phyloP scores from a whole-genome alignment of 257 asterid genomes.

The Jacaranda mimosifolia region DNA sequence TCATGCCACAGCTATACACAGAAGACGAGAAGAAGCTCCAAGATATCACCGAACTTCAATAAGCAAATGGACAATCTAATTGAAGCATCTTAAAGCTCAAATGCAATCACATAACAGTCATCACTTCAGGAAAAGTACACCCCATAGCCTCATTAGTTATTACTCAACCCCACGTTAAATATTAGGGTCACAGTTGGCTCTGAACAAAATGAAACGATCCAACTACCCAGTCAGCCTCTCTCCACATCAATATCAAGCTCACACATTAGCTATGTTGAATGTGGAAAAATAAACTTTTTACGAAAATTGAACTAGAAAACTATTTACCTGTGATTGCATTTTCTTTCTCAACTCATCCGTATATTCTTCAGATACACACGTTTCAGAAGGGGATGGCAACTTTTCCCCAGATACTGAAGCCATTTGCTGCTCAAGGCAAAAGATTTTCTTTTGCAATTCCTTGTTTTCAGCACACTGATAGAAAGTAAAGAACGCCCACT shows the following conservation, averaged over 20 bases:
- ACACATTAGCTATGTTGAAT: no score
- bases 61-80: background rate
- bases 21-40: background rate
- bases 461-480: slow-evolving; percentile 80
- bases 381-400: slow-evolving; percentile 53
- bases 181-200: background rate
- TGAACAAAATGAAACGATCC: slow-evolving; percentile 4
- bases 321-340: slow-evolving; percentile 77
- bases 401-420: slow-evolving; percentile 57
- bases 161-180: background rate
- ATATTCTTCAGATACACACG: slow-evolving; percentile 58
- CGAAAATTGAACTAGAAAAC: slow-evolving; percentile 4
- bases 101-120: background rate
- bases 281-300: background rate
- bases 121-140: slow-evolving; percentile 5
- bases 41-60: background rate
- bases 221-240: background rate
- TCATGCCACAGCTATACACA: background rate
- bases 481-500: slow-evolving; percentile 33
- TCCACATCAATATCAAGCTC: background rate
- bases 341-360: slow-evolving; percentile 70
- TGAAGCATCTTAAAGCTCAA: background rate
- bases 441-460: slow-evolving; percentile 71
- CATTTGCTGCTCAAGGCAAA: slow-evolving; percentile 73
- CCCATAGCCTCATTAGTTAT: background rate